Conservation (phyloP, 2,329 filamentous ascomycete genomes). For the Blastomyces gilchristii region DNA sequence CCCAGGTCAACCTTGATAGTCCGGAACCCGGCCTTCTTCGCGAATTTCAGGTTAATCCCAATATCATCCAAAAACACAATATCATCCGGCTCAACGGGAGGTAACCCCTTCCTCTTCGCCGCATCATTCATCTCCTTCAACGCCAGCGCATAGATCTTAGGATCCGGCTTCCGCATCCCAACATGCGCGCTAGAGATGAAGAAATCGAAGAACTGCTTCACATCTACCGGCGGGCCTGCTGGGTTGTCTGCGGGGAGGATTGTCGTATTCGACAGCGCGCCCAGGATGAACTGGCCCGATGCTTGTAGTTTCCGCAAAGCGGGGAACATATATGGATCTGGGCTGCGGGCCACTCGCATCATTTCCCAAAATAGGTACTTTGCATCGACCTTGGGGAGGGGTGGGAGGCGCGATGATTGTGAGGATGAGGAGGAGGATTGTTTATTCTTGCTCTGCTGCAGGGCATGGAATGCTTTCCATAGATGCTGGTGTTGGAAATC, state of each 20-base stretch:
- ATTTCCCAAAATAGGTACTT: constrained; percentile 80
- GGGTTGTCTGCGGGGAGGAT: constrained; percentile 56
- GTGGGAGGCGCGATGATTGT: constrained; percentile 38
- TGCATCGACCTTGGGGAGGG: constrained; percentile 63
- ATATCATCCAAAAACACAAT: constrained; percentile 90
- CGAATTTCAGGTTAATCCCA: constrained; percentile 80
- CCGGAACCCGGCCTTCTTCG: constrained; percentile 59
- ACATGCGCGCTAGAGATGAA: constrained; percentile 81
- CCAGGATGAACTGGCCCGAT: constrained; percentile 59
- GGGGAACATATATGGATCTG: constrained; percentile 83
- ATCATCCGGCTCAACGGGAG: constrained; percentile 51
- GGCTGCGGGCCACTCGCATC: constrained; percentile 61
- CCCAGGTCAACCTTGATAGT: constrained; percentile 82
- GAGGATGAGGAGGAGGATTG: not conserved
- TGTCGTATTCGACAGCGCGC: constrained; percentile 80
- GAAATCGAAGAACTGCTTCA: constrained; percentile 66
- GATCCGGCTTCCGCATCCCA: constrained; percentile 78
- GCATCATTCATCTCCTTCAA: constrained; percentile 55
- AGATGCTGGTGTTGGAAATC: constrained; percentile 58
- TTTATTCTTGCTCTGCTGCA: constrained; percentile 23
- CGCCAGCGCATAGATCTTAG: constrained; percentile 66
- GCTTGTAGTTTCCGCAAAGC: constrained; percentile 60
- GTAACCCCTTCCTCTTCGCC: constrained; percentile 47
- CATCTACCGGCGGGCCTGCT: constrained; percentile 38
- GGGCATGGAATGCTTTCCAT: constrained; percentile 54